Conservation (phyloP, 768 basidiomycete genomes). For the Pisolithus tinctorius region DNA sequence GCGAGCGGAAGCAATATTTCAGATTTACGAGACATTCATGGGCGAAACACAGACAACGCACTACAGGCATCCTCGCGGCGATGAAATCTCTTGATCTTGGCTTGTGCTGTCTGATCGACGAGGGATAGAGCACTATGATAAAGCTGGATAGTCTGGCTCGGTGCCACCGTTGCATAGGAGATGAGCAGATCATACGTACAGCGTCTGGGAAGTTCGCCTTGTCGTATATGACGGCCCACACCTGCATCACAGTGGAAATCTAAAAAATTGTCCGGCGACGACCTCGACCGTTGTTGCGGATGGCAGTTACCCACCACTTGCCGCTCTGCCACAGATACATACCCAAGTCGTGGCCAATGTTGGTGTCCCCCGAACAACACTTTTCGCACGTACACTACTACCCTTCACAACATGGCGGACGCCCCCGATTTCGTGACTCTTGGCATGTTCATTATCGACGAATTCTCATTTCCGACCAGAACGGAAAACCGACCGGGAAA, state of each 20-base stretch:
- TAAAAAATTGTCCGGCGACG: constrained; percentile 4
- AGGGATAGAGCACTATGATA: constrained; percentile 53
- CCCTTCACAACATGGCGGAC: constrained; percentile 10
- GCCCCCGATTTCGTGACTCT: constrained; percentile 50
- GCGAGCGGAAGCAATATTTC: not conserved
- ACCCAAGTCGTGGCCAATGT: not conserved
- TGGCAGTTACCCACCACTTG: not conserved
- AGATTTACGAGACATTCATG: not conserved
- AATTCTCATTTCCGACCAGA: constrained; percentile 58
- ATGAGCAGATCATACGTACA: constrained; percentile 19
- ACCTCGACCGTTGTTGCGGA: not conserved
- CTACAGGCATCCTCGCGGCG: constrained; percentile 71
- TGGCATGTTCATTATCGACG: constrained; percentile 89
- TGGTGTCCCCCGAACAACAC: constrained; percentile 3
- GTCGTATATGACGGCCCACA: constrained; percentile 36
- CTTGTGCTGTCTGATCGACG: constrained; percentile 50
- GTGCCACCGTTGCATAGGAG: not conserved
- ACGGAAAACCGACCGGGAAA: constrained; percentile 45
- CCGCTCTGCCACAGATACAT: not conserved
- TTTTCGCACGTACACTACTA: constrained; percentile 5
- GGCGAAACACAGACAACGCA: constrained; percentile 28
- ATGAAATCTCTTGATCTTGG: constrained; percentile 59
- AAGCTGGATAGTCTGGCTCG: constrained; percentile 35
- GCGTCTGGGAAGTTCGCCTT: constrained; percentile 27
- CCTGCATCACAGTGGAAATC: constrained; percentile 28